These are phyloP conservation scores for Cokeromyces recurvatus DNA, from an alignment of 371 early-diverging fungal genomes.

Conservation along the genomic window DNA sequence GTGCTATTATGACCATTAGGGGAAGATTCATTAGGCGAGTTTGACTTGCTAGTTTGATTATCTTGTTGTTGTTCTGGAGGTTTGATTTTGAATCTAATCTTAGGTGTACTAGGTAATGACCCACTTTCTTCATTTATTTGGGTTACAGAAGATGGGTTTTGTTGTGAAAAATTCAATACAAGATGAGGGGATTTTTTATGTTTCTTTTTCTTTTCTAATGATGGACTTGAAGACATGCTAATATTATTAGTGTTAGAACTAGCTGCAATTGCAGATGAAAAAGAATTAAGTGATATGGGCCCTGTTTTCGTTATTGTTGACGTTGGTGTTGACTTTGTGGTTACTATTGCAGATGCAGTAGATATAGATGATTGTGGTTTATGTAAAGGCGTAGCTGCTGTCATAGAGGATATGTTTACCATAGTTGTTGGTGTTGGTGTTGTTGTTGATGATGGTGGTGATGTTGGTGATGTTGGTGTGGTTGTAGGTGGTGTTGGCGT, in stretches of 20 bases:
- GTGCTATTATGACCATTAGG: background rate
- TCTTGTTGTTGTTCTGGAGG: conserved; percentile 25
- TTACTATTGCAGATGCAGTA: background rate
- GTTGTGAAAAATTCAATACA: conserved; percentile 25
- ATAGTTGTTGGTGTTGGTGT: background rate
- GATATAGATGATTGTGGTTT: background rate
- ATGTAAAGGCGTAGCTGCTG: background rate
- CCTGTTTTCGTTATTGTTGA: background rate
- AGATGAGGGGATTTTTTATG: conserved; percentile 18
- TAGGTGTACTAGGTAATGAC: conserved; percentile 29
- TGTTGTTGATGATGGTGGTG: background rate
- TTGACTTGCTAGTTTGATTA: background rate
- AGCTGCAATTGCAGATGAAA: conserved; percentile 4
- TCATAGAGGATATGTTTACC: background rate
- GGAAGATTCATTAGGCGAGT: background rate
- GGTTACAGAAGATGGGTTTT: background rate
- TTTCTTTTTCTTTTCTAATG: conserved; percentile 25
- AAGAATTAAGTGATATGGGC: conserved; percentile 6
- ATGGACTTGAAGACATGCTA: background rate
- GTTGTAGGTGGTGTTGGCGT: background rate
- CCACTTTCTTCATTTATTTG: conserved; percentile 5
- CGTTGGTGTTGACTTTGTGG: background rate
- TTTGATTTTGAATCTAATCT: conserved; percentile 42
- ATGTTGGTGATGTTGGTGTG: background rate
- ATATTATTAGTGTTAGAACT: background rate